phyloP scores from a whole-genome alignment of 371 early-diverging fungal species.

The Mortierella sp. region DNA sequence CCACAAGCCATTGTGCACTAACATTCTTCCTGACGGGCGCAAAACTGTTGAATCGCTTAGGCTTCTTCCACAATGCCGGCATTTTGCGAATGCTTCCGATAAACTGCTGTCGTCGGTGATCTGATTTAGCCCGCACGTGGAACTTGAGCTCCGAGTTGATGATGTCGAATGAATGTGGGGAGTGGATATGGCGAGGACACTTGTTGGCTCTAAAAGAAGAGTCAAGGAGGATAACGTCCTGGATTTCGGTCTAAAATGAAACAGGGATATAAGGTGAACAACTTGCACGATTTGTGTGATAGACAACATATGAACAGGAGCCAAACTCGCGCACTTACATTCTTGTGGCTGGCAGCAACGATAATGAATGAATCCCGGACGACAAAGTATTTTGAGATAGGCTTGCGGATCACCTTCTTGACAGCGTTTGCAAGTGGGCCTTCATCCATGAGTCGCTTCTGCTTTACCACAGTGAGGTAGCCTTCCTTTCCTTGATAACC shows the following conservation, averaged over 20 bases:
- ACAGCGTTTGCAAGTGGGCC: conserved; percentile 42
- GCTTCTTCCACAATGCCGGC: conserved; percentile 50
- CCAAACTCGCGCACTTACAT: conserved; percentile 16
- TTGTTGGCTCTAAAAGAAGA: conserved; percentile 47
- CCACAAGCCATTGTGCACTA: conserved; percentile 79
- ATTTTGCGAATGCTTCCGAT: conserved; percentile 52
- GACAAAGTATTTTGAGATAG: conserved; percentile 49
- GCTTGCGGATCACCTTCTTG: conserved; percentile 51
- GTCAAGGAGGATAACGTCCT: conserved; percentile 52
- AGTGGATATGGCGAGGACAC: conserved; percentile 44
- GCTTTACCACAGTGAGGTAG: conserved; percentile 47
- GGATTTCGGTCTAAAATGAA: conserved; percentile 41
- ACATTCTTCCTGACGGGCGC: conserved; percentile 79
- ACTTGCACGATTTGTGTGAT: too few relatives aligned
- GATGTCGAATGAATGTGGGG: conserved; percentile 51
- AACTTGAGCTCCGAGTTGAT: conserved; percentile 48
- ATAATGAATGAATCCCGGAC: conserved; percentile 54
- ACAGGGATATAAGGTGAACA: background rate
- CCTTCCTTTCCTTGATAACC: conserved; percentile 55
- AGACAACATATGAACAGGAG: background rate
- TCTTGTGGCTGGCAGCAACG: conserved; percentile 50
- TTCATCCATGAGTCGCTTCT: conserved; percentile 51
- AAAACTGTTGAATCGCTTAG: conserved; percentile 78
- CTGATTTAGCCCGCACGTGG: conserved; percentile 49
- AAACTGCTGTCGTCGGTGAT: conserved; percentile 49